Percentiles rank a stretch among this genome's conserved stretches.
These are phyloP conservation scores for Blastomyces gilchristii DNA, from an alignment of 2,329 filamentous ascomycete species.

Conservation along the genomic window DNA sequence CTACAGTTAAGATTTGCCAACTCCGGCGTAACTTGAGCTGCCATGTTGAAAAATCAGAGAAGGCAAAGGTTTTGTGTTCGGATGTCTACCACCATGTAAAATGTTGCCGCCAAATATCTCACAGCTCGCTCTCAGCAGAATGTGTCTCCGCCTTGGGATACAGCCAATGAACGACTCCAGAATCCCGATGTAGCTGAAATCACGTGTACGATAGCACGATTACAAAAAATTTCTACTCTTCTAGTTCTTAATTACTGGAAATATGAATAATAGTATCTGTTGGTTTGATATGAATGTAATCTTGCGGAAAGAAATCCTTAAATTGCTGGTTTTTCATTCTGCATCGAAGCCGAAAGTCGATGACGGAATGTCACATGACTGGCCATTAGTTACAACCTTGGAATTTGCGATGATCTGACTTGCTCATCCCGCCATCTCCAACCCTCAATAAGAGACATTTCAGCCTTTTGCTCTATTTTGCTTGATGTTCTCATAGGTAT, in stretches of 20 bases:
- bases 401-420: not conserved
- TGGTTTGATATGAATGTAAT: not conserved
- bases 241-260: not conserved
- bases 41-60: conserved; percentile 26
- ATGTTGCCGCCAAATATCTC: not conserved
- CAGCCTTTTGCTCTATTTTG: not conserved
- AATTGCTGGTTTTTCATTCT: not conserved
- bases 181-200: not conserved
- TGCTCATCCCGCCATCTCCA: not conserved
- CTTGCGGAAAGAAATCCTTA: not conserved
- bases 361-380: not conserved
- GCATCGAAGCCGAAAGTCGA: not conserved
- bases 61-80: not conserved
- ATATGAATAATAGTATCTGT: not conserved
- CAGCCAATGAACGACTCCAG: not conserved
- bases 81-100: not conserved
- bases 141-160: not conserved
- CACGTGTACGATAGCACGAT: not conserved
- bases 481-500: not conserved
- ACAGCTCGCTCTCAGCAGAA: not conserved
- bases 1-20: conserved; percentile 33
- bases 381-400: not conserved
- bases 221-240: not conserved
- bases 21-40: conserved; percentile 34
- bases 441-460: not conserved